Evolutionary conservation across 495 filamentous ascomycete species (phyloP).

Genomic region (Evernia prunastri): DNA sequence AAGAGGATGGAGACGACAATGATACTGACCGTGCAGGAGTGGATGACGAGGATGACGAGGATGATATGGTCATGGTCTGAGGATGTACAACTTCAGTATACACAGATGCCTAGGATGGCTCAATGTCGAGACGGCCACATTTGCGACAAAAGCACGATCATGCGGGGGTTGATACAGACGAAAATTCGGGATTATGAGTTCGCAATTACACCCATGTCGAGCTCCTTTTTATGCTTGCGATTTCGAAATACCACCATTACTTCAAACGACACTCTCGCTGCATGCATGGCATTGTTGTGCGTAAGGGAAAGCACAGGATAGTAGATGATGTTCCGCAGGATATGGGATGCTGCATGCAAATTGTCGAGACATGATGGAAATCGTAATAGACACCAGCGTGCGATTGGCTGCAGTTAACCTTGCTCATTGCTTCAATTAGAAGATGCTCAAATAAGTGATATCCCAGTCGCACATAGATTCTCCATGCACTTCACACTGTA

Average conservation of each 20-base stretch:
- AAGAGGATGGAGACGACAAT: slow-evolving; percentile 18
- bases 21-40: slow-evolving; percentile 20
- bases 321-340: neutral
- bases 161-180: neutral
- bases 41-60: slow-evolving; percentile 18
- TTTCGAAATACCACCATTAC: neutral
- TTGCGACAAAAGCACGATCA: neutral
- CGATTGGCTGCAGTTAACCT: too few species aligned
- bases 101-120: neutral
- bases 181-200: neutral
- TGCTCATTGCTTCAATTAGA: too few species aligned
- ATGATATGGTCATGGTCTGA: slow-evolving; percentile 24
- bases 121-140: neutral
- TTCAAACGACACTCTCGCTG: neutral
- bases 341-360: neutral
- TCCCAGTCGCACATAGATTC: too few species aligned
- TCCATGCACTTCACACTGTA: too few species aligned
- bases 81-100: neutral
- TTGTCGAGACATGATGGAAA: neutral
- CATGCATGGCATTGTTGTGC: neutral
- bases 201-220: neutral
- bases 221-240: neutral
- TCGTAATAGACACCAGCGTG: neutral
- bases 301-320: neutral
- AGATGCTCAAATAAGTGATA: too few species aligned